Conservation (phyloP, 1,284 basidiomycete genomes). For the Trichosporon ovoides region DNA sequence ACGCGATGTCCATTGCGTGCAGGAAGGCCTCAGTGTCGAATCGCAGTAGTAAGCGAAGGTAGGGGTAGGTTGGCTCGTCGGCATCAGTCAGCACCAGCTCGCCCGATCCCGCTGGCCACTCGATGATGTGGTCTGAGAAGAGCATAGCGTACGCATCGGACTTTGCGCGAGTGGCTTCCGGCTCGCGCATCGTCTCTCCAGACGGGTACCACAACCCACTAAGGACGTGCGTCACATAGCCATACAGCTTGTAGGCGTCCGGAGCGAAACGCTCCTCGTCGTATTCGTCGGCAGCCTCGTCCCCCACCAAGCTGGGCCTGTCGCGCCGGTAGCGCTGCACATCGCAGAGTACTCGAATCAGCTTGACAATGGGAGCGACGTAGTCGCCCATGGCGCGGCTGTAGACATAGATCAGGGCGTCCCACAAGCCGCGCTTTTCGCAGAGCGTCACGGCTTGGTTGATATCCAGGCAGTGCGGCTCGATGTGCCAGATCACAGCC, state of each 20-base stretch:
- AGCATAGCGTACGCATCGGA: constrained; percentile 70
- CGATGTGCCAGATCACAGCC: constrained; percentile 90
- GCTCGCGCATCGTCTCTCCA: constrained; percentile 62
- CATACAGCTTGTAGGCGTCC: constrained; percentile 87
- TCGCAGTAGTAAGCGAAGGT: constrained; percentile 71
- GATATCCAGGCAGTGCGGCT: constrained; percentile 84
- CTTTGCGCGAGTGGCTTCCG: constrained; percentile 63
- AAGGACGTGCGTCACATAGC: constrained; percentile 81
- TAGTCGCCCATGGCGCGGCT: constrained; percentile 83
- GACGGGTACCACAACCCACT: constrained; percentile 83
- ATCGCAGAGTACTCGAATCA: constrained; percentile 69
- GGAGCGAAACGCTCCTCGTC: constrained; percentile 58
- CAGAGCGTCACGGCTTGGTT: constrained; percentile 88
- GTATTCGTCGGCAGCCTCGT: constrained; percentile 28
- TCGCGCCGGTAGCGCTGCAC: constrained; percentile 55
- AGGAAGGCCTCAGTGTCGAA: constrained; percentile 95
- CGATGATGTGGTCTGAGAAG: constrained; percentile 71
- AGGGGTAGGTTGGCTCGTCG: constrained; percentile 76
- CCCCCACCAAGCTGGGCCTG: constrained; percentile 39
- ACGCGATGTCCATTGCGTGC: constrained; percentile 87
- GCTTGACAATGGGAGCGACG: constrained; percentile 79
- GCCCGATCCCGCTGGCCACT: constrained; percentile 59
- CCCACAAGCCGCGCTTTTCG: constrained; percentile 74
- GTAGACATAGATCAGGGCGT: constrained; percentile 91
- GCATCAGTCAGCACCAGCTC: constrained; percentile 40